Percentiles rank a stretch among this genome's conserved stretches.
These are phyloP conservation scores for Penicillium bovifimosum DNA, from an alignment of 495 filamentous ascomycete genomes.

Conservation along the genomic window DNA sequence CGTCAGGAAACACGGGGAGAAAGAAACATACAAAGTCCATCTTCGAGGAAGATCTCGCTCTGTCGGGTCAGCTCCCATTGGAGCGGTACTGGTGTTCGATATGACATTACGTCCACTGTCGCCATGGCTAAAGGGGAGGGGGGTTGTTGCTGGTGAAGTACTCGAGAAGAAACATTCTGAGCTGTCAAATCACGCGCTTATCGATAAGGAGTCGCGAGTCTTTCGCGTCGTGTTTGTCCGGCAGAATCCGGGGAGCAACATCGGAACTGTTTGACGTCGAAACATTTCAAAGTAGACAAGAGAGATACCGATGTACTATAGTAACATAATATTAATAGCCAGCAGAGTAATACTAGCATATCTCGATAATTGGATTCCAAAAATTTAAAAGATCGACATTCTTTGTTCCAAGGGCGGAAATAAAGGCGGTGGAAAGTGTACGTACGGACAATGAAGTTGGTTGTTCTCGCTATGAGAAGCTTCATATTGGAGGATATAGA, in stretches of 20 bases:
- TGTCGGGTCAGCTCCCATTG: slow-evolving; percentile 60
- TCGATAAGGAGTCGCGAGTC: slow-evolving; percentile 19
- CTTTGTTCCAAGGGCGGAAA: neutral
- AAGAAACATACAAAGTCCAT: slow-evolving; percentile 56
- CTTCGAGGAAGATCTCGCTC: slow-evolving; percentile 68
- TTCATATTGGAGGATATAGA: neutral
- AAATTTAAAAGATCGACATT: neutral
- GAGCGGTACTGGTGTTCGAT: slow-evolving; percentile 48
- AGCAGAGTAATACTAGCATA: neutral
- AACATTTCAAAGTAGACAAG: too few species aligned
- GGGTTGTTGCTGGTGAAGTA: neutral
- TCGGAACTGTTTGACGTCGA: neutral
- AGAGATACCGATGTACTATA: neutral
- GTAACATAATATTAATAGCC: too few species aligned
- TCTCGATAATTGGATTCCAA: neutral
- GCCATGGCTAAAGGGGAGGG: slow-evolving; percentile 15
- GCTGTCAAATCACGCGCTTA: slow-evolving; percentile 17
- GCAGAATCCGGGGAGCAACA: neutral
- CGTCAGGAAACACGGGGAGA: neutral
- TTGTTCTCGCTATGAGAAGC: neutral
- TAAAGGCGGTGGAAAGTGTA: neutral
- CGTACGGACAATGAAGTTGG: neutral
- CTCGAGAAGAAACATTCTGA: slow-evolving; percentile 7
- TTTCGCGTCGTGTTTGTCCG: neutral
- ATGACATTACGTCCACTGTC: slow-evolving; percentile 24